Base-by-base conservation (phyloP, 2,329 filamentous ascomycete genomes). In the Cladosporium halotolerans region DNA sequence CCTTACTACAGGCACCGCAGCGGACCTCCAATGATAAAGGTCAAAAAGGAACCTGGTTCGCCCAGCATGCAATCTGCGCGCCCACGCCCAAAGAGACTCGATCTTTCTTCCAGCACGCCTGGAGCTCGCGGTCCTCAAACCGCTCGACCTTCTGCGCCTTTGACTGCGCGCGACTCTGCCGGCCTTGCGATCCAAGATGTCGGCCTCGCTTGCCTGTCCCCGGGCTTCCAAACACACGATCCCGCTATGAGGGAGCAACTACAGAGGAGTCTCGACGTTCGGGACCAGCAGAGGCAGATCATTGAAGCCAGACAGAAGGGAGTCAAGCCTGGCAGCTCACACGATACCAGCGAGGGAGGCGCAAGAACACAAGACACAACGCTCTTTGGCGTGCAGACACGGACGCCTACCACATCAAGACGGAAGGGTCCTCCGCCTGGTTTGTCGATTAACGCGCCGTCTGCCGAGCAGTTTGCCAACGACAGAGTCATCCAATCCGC, bases 401-500 rank as follows among this genome's bases (percentile, higher is more conserved):
- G 89, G 68, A 89, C 86, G 0, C 87, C 88, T 4, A 84, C 81
- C 60, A 84, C 88, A 58, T 86, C 77, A 16, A 81, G 85, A 67
- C 83, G 89, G 70, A 90, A 77, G 62, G 75, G 88, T 67, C 86
- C 87, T 6, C 93, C 93, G 38, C 88, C 90, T 1, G 91, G 91
- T 42, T 77, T 99, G 45, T 95, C 90, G 54, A 99, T 99, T 61
- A 88, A 95, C n/a, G 88, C 93, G 23, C 93, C 93, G 1, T 89
- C 90, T 5, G 90, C 95, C 60, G 84, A 93, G 62, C 86, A 91
- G 57, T 97, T 97, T 66, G 89, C 91, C 62, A 84, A 90, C 65
- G 93, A 99, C 76, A 82, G 93, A 62, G 90, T 97, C 34, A 95
- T 99, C 57, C 93, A 99, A 72, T 99, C 93, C 3, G 93, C 93